phyloP scores from a whole-genome alignment of 2,329 filamentous ascomycete genomes.

The Sporothrix globosa region DNA sequence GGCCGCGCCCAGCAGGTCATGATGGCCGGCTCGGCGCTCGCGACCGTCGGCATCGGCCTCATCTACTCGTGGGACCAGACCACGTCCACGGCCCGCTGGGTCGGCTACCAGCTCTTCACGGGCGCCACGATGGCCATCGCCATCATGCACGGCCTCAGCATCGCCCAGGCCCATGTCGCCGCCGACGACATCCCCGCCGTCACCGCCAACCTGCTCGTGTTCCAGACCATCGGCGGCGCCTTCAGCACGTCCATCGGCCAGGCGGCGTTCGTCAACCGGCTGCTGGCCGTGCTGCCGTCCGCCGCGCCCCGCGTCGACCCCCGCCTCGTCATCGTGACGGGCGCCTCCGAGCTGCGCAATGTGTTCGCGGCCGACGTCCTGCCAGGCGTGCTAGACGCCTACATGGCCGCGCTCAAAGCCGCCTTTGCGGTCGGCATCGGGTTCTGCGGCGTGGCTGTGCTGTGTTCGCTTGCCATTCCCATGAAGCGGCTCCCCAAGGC shows the following conservation, averaged over 20 bases:
- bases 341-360: slow-evolving; percentile 54
- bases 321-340: slow-evolving; percentile 41
- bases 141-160: slow-evolving; percentile 48
- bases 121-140: slow-evolving; percentile 37
- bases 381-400: slow-evolving; percentile 55
- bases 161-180: slow-evolving; percentile 53
- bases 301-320: slow-evolving; percentile 36
- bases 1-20: slow-evolving; percentile 35
- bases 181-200: slow-evolving; percentile 46
- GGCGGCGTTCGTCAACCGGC: slow-evolving; percentile 28
- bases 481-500: slow-evolving; percentile 12
- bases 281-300: slow-evolving; percentile 35
- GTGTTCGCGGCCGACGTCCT: slow-evolving; percentile 52
- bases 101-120: slow-evolving; percentile 42
- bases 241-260: slow-evolving; percentile 28
- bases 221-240: slow-evolving; percentile 66
- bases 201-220: slow-evolving; percentile 54
- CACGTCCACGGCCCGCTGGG: slow-evolving; percentile 44
- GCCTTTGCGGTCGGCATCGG: slow-evolving; percentile 33
- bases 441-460: slow-evolving; percentile 7
- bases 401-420: slow-evolving; percentile 52
- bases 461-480: slow-evolving; percentile 1
- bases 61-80: slow-evolving; percentile 42
- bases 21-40: slow-evolving; percentile 37
- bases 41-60: slow-evolving; percentile 42